A percentile compares a stretch with the other conserved stretches of the same genome.
phyloP scores from a whole-genome alignment of 2,329 filamentous ascomycete species.

The Apiospora pterosperma region DNA sequence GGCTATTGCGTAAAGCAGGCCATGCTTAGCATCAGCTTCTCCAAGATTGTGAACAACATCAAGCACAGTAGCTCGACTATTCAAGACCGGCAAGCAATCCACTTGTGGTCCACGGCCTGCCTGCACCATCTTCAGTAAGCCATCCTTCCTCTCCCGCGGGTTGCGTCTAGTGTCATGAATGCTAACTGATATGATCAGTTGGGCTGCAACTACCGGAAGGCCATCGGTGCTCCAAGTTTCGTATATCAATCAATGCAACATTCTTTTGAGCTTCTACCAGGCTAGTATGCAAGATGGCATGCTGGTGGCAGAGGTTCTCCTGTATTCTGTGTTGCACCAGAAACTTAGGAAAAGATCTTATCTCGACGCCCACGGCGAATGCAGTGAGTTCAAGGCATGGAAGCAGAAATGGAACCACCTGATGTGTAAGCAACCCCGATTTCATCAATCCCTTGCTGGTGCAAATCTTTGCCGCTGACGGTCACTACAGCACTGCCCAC shows the following conservation, averaged over 20 bases:
- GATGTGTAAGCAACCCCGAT: conserved; percentile 19
- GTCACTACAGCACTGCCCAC: conserved; percentile 24
- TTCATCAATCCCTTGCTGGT: background rate
- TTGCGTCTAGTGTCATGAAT: background rate
- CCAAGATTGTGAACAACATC: conserved; percentile 34
- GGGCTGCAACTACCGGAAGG: conserved; percentile 37
- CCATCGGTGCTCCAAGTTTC: conserved; percentile 33
- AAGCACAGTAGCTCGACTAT: conserved; percentile 26
- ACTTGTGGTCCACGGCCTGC: conserved; percentile 34
- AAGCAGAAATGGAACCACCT: conserved; percentile 32
- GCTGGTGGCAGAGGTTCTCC: conserved; percentile 35
- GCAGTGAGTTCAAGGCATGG: conserved; percentile 30
- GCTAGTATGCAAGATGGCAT: conserved; percentile 38
- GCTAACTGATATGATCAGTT: conserved; percentile 20
- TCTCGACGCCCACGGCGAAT: conserved; percentile 26
- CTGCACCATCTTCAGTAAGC: conserved; percentile 33
- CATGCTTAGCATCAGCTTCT: conserved; percentile 40
- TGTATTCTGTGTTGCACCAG: conserved; percentile 33
- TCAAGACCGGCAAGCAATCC: conserved; percentile 31
- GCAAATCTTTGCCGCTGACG: conserved; percentile 1
- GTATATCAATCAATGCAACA: conserved; percentile 37
- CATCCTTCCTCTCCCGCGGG: too few relatives aligned
- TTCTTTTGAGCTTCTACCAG: conserved; percentile 36
- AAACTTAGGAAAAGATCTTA: conserved; percentile 29
- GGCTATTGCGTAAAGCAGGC: conserved; percentile 40